A percentile compares a stretch with the other conserved stretches of the same genome.
phyloP scores from a whole-genome alignment of 192 early-diverging fungal genomes.

The Umbelopsis vinacea region DNA sequence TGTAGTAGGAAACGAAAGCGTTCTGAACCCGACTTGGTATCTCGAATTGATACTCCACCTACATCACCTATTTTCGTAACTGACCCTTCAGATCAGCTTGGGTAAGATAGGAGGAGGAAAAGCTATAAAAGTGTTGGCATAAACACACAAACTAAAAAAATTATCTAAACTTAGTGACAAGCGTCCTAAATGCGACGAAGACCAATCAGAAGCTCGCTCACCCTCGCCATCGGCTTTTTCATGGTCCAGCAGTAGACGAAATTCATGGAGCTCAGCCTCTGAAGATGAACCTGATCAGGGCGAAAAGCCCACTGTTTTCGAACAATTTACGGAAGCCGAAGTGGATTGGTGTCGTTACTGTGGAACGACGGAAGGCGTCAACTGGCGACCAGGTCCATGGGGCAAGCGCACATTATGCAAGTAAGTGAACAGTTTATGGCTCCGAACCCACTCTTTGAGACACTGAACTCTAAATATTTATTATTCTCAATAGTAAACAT shows the following conservation, averaged over 20 bases:
- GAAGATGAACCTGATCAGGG: constrained; percentile 24
- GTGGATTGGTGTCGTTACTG: constrained; percentile 93
- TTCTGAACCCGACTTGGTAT: not conserved
- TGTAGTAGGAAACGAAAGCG: constrained; percentile 20
- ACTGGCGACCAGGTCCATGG: constrained; percentile 94
- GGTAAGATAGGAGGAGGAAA: not conserved
- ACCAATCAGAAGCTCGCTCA: constrained; percentile 2
- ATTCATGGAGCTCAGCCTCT: constrained; percentile 11
- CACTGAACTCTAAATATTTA: constrained; percentile 9
- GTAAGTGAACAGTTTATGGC: constrained; percentile 51
- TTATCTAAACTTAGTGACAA: not conserved
- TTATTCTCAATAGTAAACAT: constrained; percentile 66
- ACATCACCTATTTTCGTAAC: not conserved
- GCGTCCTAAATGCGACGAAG: not conserved
- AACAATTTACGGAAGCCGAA: constrained; percentile 61
- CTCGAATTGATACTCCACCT: not conserved
- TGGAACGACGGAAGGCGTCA: constrained; percentile 85
- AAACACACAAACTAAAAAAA: not conserved
- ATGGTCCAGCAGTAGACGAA: constrained; percentile 16
- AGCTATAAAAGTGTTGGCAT: not conserved
- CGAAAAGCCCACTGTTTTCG: constrained; percentile 62
- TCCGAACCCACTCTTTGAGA: not conserved
- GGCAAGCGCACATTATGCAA: constrained; percentile 95
- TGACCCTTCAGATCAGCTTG: not conserved
- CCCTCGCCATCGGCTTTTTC: constrained; percentile 5